Base-by-base conservation (phyloP, 805 yeast species). In the Pachysolen tannophilus region DNA sequence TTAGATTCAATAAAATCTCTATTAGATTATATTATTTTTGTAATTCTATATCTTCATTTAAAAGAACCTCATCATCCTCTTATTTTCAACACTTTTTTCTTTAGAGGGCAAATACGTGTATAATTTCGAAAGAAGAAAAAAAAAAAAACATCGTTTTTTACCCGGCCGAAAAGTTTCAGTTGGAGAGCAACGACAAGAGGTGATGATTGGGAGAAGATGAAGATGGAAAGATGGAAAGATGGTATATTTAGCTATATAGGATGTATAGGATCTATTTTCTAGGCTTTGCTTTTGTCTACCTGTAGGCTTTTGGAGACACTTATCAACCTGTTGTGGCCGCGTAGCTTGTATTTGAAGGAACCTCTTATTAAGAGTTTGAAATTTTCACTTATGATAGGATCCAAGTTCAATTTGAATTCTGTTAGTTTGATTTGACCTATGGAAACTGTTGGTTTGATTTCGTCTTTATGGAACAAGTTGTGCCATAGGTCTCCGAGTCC, bases 341-440 rank as follows among this genome's bases (percentile, higher is more conserved):
- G 61, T 11, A 58, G 33, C 13, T 42, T 44, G 34, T 58, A 59
- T 11, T 46, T 48, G 19, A 59, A 47, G 3, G 57, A 54, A 2
- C 63, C 63, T 35, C 63, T 39, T 9, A 58, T 35, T 5, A 53
- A 44, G 25, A 58, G 36, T 20, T 47, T 49, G 43, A 51, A 56
- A 2, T 43, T 38, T 17, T 47, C 43, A 28, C 47, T 52, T 10
- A 56, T 41, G 8, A 59, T 52, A 13, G 5, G 8, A 7, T 34
- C 41, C 9, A 32, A 15, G 10, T 32, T 24, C 15, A 29, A 33
- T n/a, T 28, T 26, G n/a, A n/a, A n/a, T 5, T 19, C 20, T 6
- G 10, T 8, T 13, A 59, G 41, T 36, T 56, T 56, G 10, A 59
- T 36, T 37, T 58, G 62, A 4, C 60, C 63, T 14, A 37, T 42